A percentile compares a stretch with the other conserved stretches of the same genome.
These are phyloP conservation scores for Carex arenaria DNA, from an alignment of 202 grass and related monocot species.

Conservation along the genomic window DNA sequence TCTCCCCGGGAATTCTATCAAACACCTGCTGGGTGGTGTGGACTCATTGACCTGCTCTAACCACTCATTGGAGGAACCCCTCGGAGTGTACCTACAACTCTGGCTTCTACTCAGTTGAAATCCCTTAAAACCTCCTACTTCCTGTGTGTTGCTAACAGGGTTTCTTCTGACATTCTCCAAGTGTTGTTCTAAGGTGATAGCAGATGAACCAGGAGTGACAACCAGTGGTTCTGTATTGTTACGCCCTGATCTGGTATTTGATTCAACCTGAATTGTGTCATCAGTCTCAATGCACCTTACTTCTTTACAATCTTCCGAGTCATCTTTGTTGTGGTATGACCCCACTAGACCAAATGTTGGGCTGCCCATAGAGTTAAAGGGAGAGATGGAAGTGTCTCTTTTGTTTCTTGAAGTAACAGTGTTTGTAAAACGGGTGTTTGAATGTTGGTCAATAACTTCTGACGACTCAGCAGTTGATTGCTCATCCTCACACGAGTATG, in stretches of 20 bases:
- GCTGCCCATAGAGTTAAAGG: constrained; percentile 40
- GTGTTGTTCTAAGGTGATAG: constrained; percentile 81
- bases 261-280: constrained; percentile 34
- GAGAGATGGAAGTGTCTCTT: constrained; percentile 16
- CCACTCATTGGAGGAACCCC: constrained; percentile 46
- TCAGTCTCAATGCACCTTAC: constrained; percentile 78
- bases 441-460: constrained; percentile 38
- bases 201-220: constrained; percentile 31
- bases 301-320: constrained; percentile 86
- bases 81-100: constrained; percentile 65
- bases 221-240: constrained; percentile 37
- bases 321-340: constrained; percentile 36
- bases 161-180: constrained; percentile 71
- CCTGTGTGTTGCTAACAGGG: constrained; percentile 28
- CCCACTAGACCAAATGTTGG: constrained; percentile 43
- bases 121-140: constrained; percentile 40
- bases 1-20: constrained; percentile 62
- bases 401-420: constrained; percentile 33
- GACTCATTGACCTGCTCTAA: constrained; percentile 40
- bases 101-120: constrained; percentile 65
- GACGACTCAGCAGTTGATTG: constrained; percentile 46
- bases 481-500: constrained; percentile 51
- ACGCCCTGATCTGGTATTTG: constrained; percentile 24
- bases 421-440: constrained; percentile 37
- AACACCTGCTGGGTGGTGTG: constrained; percentile 69